These are phyloP conservation scores for Tulasnella calospora DNA, from an alignment of 768 basidiomycete genomes.

Conservation along the genomic window DNA sequence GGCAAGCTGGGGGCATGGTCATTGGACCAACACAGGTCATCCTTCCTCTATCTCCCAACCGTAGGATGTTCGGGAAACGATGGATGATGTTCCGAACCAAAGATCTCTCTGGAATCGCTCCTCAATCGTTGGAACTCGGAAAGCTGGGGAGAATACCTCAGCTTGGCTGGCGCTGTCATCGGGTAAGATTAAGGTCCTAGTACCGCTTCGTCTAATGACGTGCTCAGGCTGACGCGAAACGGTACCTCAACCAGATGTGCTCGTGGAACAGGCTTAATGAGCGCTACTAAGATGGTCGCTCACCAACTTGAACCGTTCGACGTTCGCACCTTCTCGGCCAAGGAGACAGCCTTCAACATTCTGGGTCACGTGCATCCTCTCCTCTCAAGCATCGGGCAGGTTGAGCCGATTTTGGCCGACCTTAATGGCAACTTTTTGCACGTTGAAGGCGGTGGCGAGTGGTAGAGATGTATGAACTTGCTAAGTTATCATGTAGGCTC, in stretches of 20 bases:
- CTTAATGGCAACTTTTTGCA: too few species aligned
- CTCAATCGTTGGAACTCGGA: slow-evolving; percentile 98
- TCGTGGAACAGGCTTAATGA: slow-evolving; percentile 96
- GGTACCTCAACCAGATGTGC: slow-evolving; percentile 64
- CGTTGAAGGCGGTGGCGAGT: too few species aligned
- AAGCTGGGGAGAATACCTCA: slow-evolving; percentile 98
- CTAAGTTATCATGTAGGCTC: too few species aligned
- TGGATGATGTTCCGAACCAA: slow-evolving; percentile 95
- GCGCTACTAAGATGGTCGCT: slow-evolving; percentile 87
- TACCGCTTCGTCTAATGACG: background rate
- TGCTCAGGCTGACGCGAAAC: background rate
- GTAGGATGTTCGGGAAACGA: slow-evolving; percentile 97
- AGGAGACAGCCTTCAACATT: slow-evolving; percentile 99
- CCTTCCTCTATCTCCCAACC: slow-evolving; percentile 94
- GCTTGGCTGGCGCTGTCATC: slow-evolving; percentile 96
- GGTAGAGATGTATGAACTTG: too few species aligned
- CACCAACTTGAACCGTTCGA: slow-evolving; percentile 89
- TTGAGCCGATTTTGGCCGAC: slow-evolving; percentile 99
- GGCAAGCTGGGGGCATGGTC: slow-evolving; percentile 89
- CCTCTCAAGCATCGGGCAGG: slow-evolving; percentile 97
- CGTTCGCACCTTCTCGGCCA: slow-evolving; percentile 96
- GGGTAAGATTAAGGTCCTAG: slow-evolving; percentile 53
- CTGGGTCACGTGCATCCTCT: slow-evolving; percentile 98
- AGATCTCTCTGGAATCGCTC: slow-evolving; percentile 94
- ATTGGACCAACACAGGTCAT: slow-evolving; percentile 99